Conservation (phyloP, 352 stramenopile genomes). For the Elongisporangium prolatum region DNA sequence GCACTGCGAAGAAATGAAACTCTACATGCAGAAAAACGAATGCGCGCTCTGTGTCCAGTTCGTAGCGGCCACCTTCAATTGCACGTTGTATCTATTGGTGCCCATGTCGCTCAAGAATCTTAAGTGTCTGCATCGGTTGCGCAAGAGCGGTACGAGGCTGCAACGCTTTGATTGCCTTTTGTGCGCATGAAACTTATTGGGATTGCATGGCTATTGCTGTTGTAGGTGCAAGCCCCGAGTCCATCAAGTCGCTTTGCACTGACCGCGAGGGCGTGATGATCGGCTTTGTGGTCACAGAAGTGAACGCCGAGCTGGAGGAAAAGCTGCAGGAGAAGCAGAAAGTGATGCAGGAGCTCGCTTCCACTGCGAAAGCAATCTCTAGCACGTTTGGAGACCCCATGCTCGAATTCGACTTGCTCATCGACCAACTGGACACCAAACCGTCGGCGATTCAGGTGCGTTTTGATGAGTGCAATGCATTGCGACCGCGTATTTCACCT, state of each 20-base stretch:
- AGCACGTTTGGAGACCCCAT: conserved; percentile 78
- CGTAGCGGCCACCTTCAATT: conserved; percentile 75
- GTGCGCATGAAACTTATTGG: background rate
- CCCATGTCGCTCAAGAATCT: conserved; percentile 57
- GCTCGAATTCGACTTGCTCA: conserved; percentile 81
- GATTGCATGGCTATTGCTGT: conserved; percentile 2
- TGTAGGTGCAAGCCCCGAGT: conserved; percentile 68
- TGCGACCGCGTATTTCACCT: conserved; percentile 1
- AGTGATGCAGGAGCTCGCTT: conserved; percentile 76
- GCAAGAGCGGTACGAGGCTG: conserved; percentile 61
- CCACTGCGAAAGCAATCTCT: conserved; percentile 71
- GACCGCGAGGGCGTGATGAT: conserved; percentile 82
- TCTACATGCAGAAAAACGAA: conserved; percentile 87
- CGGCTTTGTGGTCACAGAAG: conserved; percentile 84
- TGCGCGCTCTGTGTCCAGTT: conserved; percentile 83
- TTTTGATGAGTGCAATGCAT: conserved; percentile 3
- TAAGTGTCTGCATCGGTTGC: conserved; percentile 75
- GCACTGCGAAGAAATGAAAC: conserved; percentile 79
- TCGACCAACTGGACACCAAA: conserved; percentile 83
- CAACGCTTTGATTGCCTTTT: background rate
- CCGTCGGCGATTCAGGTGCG: conserved; percentile 79
- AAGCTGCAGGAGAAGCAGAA: conserved; percentile 71
- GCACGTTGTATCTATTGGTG: conserved; percentile 80
- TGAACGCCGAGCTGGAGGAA: conserved; percentile 81
- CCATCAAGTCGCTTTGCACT: conserved; percentile 81